Base-by-base conservation (phyloP, 2,329 filamentous ascomycete genomes). In the Stachybotrys chlorohalonatus region DNA sequence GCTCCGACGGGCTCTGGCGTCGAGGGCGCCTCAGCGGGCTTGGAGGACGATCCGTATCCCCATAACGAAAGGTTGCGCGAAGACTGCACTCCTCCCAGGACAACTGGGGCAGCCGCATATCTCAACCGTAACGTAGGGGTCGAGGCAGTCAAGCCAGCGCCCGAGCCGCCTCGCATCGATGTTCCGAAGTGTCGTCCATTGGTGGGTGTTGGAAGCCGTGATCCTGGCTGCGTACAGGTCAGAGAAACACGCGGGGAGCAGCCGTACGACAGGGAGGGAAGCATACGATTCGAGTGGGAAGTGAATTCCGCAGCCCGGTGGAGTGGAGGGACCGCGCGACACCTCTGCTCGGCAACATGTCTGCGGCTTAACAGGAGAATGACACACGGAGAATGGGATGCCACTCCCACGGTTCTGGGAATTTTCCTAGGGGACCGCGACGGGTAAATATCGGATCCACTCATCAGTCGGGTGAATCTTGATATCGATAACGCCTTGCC, bases 271-370 rank as follows among this genome's bases (percentile, higher is more conserved):
- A 17, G 11, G 1, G 16, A 16, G 31, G 6, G 39, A 8, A 16
- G 57, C 66, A 36, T 64, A 72, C 68, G 24, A 62, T 60, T 64
- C 63, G 66, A 54, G 57, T 61, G 15, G 60, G 60, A 31, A 66
- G 49, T 53, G 65, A 67, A 59, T 64, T 68, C 58, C 66, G 64
- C 47, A 64, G 51, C 53, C 64, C 62, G 58, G 61, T 59, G 47
- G 70, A 67, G 58, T 71, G 66, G 54, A 73, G 57, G 53, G 71
- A 70, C 59, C 70, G 70, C 61, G 69, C 66, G 62, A 74, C 66
- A 63, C 72, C 73, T 72, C 73, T 72, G 58, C 73, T 75, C 55
- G 73, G 72, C 64, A 76, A 69, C 74, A 76, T 76, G 56, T 60
- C 69, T 67, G 59, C 64, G 63, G 57, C 52, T 50, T 59, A 56